Conservation (phyloP, 495 filamentous ascomycete genomes). For the Tuber brumale region DNA sequence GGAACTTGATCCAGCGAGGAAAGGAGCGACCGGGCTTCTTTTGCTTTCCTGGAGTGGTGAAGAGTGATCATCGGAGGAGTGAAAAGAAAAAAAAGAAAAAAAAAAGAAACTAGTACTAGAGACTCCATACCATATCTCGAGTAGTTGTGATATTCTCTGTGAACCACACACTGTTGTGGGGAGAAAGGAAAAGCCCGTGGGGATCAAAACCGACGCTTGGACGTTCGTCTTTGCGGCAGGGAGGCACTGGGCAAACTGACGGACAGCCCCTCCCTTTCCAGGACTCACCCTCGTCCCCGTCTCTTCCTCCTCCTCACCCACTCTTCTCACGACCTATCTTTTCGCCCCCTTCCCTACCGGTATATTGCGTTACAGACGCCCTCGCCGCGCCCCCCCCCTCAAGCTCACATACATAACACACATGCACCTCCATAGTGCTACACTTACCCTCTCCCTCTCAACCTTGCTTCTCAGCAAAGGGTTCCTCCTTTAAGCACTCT, state of each 20-base stretch:
- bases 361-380: slow-evolving; percentile 23
- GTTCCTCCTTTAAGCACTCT: slow-evolving; percentile 32
- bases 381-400: neutral
- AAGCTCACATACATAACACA: slow-evolving; percentile 33
- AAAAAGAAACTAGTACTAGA: neutral
- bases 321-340: slow-evolving; percentile 2
- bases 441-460: slow-evolving; percentile 34
- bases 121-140: neutral
- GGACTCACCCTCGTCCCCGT: neutral
- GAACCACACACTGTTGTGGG: slow-evolving; percentile 4
- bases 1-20: slow-evolving; percentile 1
- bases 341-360: neutral
- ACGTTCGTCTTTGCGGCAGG: slow-evolving; percentile 6
- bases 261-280: slow-evolving; percentile 1
- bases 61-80: neutral
- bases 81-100: neutral
- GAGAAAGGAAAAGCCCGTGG: slow-evolving; percentile 3
- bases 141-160: slow-evolving; percentile 4
- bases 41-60: neutral
- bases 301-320: neutral
- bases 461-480: slow-evolving; percentile 16
- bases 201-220: neutral
- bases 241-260: neutral
- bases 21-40: neutral
- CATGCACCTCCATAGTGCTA: slow-evolving; percentile 22